Base-by-base conservation (phyloP, 441 rosid genomes). In the Erysimum pusillum region DNA sequence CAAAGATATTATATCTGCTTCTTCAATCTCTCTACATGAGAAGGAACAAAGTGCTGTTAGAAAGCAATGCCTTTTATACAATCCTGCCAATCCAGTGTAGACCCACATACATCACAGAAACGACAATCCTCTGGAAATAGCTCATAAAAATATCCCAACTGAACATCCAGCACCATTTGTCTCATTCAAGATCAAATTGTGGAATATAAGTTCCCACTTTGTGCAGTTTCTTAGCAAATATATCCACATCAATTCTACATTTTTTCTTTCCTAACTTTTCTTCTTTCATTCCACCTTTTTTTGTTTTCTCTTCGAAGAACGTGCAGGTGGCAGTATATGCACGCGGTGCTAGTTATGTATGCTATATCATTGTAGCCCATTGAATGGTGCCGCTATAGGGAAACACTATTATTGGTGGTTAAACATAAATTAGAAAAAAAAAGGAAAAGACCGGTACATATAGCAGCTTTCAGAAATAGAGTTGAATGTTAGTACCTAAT, bases 11-110 rank as follows among this genome's bases (percentile, higher is more conserved):
- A 96, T 87, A 76, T 94, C 99, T 35, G 92, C 79, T 84, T 90
- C 99, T 79, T 91, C 97, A 77, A 96, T 96, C 87, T 96, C 99
- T 82, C 99, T 96, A 81, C 56, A 76, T 81, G 73, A 83, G 64
- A 61, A n/a, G 60, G 76, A 78, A 62, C 11, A 39, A 74, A 32
- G 49, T 20, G 52, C 60, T 38, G 56, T 68, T 56, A 79, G 57
- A 62, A 39, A 41, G 18, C 17, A 61, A 41, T 61, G 15, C 32
- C n/a, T 62, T 39, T 15, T 11, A 61, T 39, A 18, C 13, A 17
- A 59, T 13, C n/a, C 9, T 13, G 69, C 53, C 31, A 63, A 28
- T 46, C 22, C 32, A 53, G 15, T 12, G 41, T 67, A 45, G 57
- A 39, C 13, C 62, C 35, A 54, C 48, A 14, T 74, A 57, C 62